These are phyloP conservation scores for Pseudoperonospora humuli DNA, from an alignment of 352 stramenopile species.

Conservation along the genomic window DNA sequence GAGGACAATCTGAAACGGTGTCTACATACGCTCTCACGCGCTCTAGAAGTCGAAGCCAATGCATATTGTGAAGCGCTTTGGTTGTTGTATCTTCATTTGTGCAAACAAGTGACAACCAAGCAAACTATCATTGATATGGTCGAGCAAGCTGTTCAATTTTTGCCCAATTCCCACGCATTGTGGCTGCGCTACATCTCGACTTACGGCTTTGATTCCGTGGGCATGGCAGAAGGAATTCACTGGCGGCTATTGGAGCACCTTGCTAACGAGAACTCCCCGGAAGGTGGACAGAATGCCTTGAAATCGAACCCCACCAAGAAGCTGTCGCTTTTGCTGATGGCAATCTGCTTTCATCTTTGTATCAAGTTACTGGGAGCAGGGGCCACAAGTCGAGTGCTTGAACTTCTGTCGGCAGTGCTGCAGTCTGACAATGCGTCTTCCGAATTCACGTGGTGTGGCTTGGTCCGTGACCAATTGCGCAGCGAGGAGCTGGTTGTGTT, in stretches of 20 bases:
- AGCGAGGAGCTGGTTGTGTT: slow-evolving; percentile 15
- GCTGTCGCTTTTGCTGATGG: slow-evolving; percentile 24
- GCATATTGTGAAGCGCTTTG: slow-evolving; percentile 37
- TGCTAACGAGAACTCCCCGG: slow-evolving; percentile 5
- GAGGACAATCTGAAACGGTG: slow-evolving; percentile 24
- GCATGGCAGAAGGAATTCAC: slow-evolving; percentile 22
- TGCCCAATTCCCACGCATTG: slow-evolving; percentile 30
- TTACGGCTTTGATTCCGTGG: slow-evolving; percentile 30
- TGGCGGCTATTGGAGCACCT: slow-evolving; percentile 31
- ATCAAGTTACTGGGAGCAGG: slow-evolving; percentile 26
- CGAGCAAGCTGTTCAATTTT: slow-evolving; percentile 34
- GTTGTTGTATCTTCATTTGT: slow-evolving; percentile 37
- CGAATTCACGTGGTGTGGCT: slow-evolving; percentile 21
- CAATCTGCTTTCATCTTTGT: slow-evolving; percentile 30
- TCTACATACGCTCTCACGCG: slow-evolving; percentile 30
- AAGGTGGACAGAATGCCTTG: not conserved
- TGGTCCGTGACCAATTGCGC: slow-evolving; percentile 15
- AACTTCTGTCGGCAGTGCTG: slow-evolving; percentile 23
- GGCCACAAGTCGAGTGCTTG: slow-evolving; percentile 12
- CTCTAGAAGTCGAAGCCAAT: slow-evolving; percentile 39
- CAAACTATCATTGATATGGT: slow-evolving; percentile 31
- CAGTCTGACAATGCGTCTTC: slow-evolving; percentile 11
- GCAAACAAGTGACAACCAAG: slow-evolving; percentile 14
- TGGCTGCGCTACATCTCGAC: slow-evolving; percentile 37
- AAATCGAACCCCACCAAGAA: slow-evolving; percentile 4